Evolutionary conservation across 2,329 filamentous ascomycete genomes (phyloP), one percentile per base, ranked within the genome.

Genomic region (Westerdykella aurantiaca): DNA sequence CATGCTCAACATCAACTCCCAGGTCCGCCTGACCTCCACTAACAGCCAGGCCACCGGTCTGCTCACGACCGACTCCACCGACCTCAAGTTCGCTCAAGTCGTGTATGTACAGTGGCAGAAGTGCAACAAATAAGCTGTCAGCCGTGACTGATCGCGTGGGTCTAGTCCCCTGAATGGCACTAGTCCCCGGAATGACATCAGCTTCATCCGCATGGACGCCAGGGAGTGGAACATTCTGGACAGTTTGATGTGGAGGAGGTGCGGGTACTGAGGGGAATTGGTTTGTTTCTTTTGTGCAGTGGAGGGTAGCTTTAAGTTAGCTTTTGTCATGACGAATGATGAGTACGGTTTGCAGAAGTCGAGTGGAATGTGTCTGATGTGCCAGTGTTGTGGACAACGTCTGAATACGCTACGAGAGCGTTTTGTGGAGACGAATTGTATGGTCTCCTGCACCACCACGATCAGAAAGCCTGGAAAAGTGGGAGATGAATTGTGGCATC

Each of bases 1-100:
- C 45, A 63, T 74, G 49, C 68, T 78, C 53, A 77, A 77, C 64
- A 74, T 78, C 67, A 77, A 78, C 66, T 75, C 72, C 23, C 72
- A 76, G 54, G 66, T 68, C 51, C 71, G 71, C 49, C 57, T 74
- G 46, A 63, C 60, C 6, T 54, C 53, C 45, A 53, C 53, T 23
- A 57, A 59, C 49, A 22, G 53, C 22, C 55, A 53, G 5, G 64
- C 63, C 31, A 60, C 52, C 17, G 72, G 72, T 44, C 53, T 71
- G 14, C 62, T 75, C 49, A 74, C 71, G 38, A 72, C 71, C 51
- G 72, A 75, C 55, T 72, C 71, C n/a, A 66, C 72, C 43, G 72
- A 74, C 57, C 69, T 71, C 47, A 73, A 73, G 57, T 71, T 74
- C 58, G 67, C 58, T 25, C 64, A 68, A 54, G 56, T 67, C 37